A percentile compares a stretch with the other conserved stretches of the same genome.
Conservation (phyloP, 495 filamentous ascomycete genomes). For the Aspergillus ostianus region DNA sequence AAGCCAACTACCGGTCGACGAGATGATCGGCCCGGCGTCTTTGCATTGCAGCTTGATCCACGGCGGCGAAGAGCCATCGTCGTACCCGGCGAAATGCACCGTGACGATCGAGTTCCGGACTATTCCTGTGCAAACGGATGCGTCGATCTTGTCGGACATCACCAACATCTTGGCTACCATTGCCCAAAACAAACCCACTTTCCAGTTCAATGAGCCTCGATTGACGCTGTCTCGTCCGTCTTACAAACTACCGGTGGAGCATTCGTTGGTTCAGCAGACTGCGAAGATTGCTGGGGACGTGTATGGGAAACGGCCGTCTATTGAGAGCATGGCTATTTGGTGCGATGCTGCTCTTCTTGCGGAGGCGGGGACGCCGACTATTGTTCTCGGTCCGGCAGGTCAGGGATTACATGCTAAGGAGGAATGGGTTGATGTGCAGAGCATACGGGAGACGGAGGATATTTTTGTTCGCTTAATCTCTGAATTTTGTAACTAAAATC, state of each 20-base stretch:
- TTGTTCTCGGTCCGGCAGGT: conserved; percentile 1
- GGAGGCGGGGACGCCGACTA: conserved; percentile 1
- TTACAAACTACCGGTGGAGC: background rate
- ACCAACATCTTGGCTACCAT: conserved; percentile 2
- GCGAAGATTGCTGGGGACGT: background rate
- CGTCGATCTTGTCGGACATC: background rate
- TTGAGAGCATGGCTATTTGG: background rate
- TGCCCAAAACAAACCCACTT: background rate
- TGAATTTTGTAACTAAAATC: too few species aligned
- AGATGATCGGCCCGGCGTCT: background rate
- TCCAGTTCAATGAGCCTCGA: background rate
- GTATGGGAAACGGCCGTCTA: background rate
- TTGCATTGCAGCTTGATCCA: conserved; percentile 2
- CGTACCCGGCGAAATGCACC: conserved; percentile 4
- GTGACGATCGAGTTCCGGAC: conserved; percentile 5
- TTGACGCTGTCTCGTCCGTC: background rate
- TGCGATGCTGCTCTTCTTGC: background rate
- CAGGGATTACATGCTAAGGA: conserved; percentile 2
- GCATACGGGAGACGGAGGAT: too few species aligned
- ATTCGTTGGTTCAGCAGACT: background rate
- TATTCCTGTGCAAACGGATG: background rate
- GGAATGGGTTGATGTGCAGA: conserved; percentile 1
- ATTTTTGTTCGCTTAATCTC: too few species aligned
- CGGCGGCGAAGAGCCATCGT: conserved; percentile 2
- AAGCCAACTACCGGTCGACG: background rate